Percentiles rank a stretch among this genome's conserved stretches.
phyloP scores from a whole-genome alignment of 495 filamentous ascomycete species.

The Daldinia bambusicola region DNA sequence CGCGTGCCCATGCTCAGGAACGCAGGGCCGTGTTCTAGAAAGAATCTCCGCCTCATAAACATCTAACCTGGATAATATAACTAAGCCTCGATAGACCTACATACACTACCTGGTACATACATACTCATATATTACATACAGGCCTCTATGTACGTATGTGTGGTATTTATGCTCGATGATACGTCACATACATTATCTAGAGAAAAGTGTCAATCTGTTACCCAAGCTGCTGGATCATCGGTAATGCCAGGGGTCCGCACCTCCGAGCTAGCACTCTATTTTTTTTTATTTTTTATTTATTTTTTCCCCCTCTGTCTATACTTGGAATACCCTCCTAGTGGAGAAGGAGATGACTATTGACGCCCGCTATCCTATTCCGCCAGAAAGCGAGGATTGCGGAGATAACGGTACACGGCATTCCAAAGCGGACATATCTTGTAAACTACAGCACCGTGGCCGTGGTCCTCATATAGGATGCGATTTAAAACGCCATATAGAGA shows the following conservation, averaged over 20 bases:
- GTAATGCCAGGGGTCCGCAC: conserved; percentile 34
- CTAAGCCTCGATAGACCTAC: not conserved
- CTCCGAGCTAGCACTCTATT: conserved; percentile 11
- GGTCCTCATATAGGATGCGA: not conserved
- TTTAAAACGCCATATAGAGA: not conserved
- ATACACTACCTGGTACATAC: not conserved
- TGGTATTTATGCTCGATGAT: conserved; percentile 14
- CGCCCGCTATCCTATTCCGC: conserved; percentile 24
- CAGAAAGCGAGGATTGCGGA: conserved; percentile 14
- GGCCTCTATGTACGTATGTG: not conserved
- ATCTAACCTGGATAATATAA: not conserved
- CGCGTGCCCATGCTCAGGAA: conserved; percentile 1
- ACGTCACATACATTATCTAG: conserved; percentile 24
- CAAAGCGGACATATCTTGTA: not conserved
- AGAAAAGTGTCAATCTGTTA: conserved; percentile 15
- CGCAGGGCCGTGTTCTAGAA: conserved; percentile 35
- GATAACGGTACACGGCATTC: conserved; percentile 10
- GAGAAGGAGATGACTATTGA: conserved; percentile 14
- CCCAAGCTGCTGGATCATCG: conserved; percentile 26
- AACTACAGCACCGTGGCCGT: not conserved
- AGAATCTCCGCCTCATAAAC: conserved; percentile 23
- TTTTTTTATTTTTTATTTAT: conserved; percentile 1
- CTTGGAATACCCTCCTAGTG: not conserved
- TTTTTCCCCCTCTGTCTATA: no score
- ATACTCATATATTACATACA: no score